Conservation (phyloP, 495 filamentous ascomycete genomes). For the Lophiotrema nucula region DNA sequence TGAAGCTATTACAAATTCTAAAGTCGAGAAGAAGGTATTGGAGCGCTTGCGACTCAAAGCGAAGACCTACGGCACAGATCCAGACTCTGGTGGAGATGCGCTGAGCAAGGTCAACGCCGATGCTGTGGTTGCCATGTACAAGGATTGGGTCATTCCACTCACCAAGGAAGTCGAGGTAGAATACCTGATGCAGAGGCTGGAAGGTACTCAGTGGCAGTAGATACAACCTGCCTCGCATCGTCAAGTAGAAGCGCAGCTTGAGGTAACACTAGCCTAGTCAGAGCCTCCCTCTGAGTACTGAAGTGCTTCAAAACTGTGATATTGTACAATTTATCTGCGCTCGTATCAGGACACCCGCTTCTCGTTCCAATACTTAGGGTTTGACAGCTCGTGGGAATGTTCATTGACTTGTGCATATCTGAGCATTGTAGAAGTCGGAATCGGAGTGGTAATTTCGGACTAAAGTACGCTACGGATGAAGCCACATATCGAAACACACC, state of each 20-base stretch:
- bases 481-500: conserved; percentile 8
- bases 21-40: conserved; percentile 89
- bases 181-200: conserved; percentile 91
- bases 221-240: too few relatives aligned
- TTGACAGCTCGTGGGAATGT: too few relatives aligned
- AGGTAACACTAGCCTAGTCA: too few relatives aligned
- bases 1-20: conserved; percentile 82
- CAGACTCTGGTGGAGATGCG: conserved; percentile 58
- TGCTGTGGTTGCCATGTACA: conserved; percentile 91
- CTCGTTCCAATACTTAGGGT: too few relatives aligned
- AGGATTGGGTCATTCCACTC: conserved; percentile 90
- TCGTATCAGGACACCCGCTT: too few relatives aligned
- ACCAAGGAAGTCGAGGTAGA: conserved; percentile 98
- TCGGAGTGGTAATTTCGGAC: neutral
- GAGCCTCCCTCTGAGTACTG: too few relatives aligned
- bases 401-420: too few relatives aligned
- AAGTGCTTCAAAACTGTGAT: too few relatives aligned
- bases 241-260: too few relatives aligned
- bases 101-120: conserved; percentile 83
- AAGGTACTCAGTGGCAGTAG: conserved; percentile 63
- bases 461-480: neutral
- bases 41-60: conserved; percentile 87
- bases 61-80: conserved; percentile 92
- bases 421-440: too few relatives aligned
- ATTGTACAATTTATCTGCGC: too few relatives aligned